phyloP scores from a whole-genome alignment of 192 early-diverging fungal genomes.

The Coemansia aciculifera region DNA sequence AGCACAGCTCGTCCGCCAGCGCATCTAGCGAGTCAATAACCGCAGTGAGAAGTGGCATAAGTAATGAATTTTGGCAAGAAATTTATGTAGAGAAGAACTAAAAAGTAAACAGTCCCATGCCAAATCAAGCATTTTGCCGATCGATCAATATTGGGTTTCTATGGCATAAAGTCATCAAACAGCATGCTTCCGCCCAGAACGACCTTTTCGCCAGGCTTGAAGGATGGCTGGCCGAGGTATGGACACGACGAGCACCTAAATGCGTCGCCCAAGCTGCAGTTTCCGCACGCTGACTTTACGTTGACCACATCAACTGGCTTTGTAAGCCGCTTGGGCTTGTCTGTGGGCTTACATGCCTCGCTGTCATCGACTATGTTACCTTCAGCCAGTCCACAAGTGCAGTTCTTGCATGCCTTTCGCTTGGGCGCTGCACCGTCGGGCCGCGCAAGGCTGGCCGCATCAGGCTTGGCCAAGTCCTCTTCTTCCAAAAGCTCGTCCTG shows the following conservation, averaged over 20 bases:
- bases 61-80: not conserved
- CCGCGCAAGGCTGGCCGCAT: constrained; percentile 59
- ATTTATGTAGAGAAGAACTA: not conserved
- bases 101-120: not conserved
- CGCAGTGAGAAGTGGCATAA: constrained; percentile 37
- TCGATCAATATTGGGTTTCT: not conserved
- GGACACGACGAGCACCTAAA: constrained; percentile 96
- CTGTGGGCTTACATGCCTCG: constrained; percentile 34
- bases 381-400: constrained; percentile 88
- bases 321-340: constrained; percentile 59
- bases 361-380: constrained; percentile 61
- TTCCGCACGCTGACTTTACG: constrained; percentile 66
- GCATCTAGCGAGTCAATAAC: constrained; percentile 41
- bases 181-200: constrained; percentile 71
- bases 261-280: constrained; percentile 94
- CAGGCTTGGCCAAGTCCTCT: constrained; percentile 73
- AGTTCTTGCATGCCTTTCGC: constrained; percentile 97
- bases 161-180: constrained; percentile 52
- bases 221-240: constrained; percentile 96
- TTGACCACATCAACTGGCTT: constrained; percentile 57
- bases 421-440: constrained; percentile 77
- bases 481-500: constrained; percentile 88
- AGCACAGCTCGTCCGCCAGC: constrained; percentile 44
- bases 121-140: not conserved
- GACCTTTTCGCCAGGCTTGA: constrained; percentile 93